Percentiles rank a stretch among this genome's conserved stretches.
Conservation (phyloP, 805 yeast genomes). For the Wickerhamiella domercqiae region DNA sequence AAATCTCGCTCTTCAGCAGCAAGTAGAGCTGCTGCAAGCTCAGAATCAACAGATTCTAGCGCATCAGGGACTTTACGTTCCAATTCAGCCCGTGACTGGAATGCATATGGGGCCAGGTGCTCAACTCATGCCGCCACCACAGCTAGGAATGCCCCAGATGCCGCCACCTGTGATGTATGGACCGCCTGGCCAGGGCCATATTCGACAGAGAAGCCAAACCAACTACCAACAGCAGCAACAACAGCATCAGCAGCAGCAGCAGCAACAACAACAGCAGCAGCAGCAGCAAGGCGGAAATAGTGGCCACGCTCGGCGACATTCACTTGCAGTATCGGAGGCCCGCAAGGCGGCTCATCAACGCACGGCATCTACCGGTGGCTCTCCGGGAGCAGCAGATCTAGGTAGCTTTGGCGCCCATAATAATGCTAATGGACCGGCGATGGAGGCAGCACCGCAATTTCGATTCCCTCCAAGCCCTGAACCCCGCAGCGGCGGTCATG, state of each 20-base stretch:
- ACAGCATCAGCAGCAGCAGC: slow-evolving; percentile 1
- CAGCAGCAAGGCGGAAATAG: slow-evolving; percentile 18
- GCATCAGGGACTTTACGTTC: slow-evolving; percentile 30
- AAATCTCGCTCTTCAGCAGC: slow-evolving; percentile 62
- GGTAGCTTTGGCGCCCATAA: not conserved
- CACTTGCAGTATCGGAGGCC: slow-evolving; percentile 82
- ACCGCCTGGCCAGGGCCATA: slow-evolving; percentile 6
- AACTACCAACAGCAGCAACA: not conserved
- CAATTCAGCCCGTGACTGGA: slow-evolving; percentile 18
- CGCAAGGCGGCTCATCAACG: slow-evolving; percentile 92
- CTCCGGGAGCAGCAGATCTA: not conserved
- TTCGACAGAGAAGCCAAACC: not conserved
- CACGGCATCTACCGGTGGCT: slow-evolving; percentile 23
- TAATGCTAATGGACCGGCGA: not conserved
- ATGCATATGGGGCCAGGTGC: not conserved
- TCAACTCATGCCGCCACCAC: slow-evolving; percentile 17
- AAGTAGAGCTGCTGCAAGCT: slow-evolving; percentile 77
- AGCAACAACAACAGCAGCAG: slow-evolving; percentile 2
- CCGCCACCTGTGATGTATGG: slow-evolving; percentile 1
- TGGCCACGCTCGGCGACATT: slow-evolving; percentile 86
- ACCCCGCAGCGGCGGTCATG: slow-evolving; percentile 7
- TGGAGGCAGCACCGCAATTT: slow-evolving; percentile 26
- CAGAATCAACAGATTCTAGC: slow-evolving; percentile 76
- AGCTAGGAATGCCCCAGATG: slow-evolving; percentile 9
- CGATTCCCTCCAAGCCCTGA: slow-evolving; percentile 38